Base-by-base conservation (phyloP, 305 asterid genomes). In the Rubia tinctorum region DNA sequence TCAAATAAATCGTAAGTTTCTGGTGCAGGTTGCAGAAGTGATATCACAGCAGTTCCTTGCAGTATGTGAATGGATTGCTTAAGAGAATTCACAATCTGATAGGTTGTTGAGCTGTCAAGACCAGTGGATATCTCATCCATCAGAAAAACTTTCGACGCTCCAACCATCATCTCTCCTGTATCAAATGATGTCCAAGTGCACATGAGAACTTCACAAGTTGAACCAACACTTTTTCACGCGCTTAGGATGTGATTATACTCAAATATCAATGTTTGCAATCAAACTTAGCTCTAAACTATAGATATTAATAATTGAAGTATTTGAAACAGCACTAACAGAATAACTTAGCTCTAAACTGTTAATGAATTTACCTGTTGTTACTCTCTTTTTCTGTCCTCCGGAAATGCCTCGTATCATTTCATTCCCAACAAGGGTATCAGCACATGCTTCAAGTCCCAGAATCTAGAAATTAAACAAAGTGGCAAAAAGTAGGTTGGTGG, bases 81-180 rank as follows among this genome's bases (percentile, higher is more conserved):
- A n/a, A 88, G 62, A 10, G 90, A 85, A 25, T 84, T 83, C 44
- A 27, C 34, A 30, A 30, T 30, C 34, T 30, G 34, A 30, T 77
- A 90, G 0, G 96, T 85, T 8, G 96, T 90, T 1, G 96, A 88
- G 59, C 88, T 88, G 73, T 90, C 96, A 78, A 90, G 75, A 20
- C 92, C 96, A 12, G 88, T 88, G 2, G 96, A 87, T 79, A 90
- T 90, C 76, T 88, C 95, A 77, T 90, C 94, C 92, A 88, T 88
- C 77, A 90, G 86, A 39, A 90, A 78, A 34, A 88, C 89, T 47
- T 73, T 82, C 37, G 87, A 74, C 37, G 92, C 89, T 49, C 96
- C 92, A 60, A 88, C 95, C 78, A 87, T 75, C 87, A 84, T 87
- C 76, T 90, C 95, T 18, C 96, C 90, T 87, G 81, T 55, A 23